phyloP scores from a whole-genome alignment of 2,329 filamentous ascomycete species.

The Paecilomyces sp. region DNA sequence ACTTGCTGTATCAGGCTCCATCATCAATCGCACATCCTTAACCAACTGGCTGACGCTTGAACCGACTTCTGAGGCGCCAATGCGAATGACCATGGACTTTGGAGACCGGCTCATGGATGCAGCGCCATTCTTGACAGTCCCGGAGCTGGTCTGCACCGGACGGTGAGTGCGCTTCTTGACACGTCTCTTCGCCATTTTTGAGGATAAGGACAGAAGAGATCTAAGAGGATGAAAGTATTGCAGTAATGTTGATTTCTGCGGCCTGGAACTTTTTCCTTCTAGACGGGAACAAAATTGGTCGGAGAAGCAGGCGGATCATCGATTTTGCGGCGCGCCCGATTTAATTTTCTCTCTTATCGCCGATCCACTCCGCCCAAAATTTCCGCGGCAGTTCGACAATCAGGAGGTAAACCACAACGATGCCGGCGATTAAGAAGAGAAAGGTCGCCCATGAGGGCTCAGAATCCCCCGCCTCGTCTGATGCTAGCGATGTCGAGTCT shows the following conservation, averaged over 20 bases:
- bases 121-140: conserved; percentile 48
- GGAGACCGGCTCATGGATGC: conserved; percentile 61
- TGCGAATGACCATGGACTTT: conserved; percentile 97
- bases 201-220: not conserved
- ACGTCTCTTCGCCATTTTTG: conserved; percentile 66
- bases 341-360: conserved; percentile 18
- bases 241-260: not conserved
- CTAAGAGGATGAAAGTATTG: not conserved
- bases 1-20: conserved; percentile 91
- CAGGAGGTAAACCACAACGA: conserved; percentile 12
- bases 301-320: conserved; percentile 27
- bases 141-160: conserved; percentile 53
- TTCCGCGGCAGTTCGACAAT: conserved; percentile 4
- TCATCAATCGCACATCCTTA: conserved; percentile 82
- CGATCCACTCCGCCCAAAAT: conserved; percentile 1
- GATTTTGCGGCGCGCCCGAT: conserved; percentile 26
- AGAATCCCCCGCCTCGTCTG: conserved; percentile 6
- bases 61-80: conserved; percentile 89
- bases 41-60: conserved; percentile 86
- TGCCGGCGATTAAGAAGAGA: conserved; percentile 34
- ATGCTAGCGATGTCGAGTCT: conserved; percentile 17
- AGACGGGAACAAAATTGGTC: conserved; percentile 23
- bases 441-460: conserved; percentile 26
- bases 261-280: conserved; percentile 20
- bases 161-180: conserved; percentile 86